Evolutionary conservation across 179 eudicot species (phyloP).

Genomic region (Actinidia polygama): DNA sequence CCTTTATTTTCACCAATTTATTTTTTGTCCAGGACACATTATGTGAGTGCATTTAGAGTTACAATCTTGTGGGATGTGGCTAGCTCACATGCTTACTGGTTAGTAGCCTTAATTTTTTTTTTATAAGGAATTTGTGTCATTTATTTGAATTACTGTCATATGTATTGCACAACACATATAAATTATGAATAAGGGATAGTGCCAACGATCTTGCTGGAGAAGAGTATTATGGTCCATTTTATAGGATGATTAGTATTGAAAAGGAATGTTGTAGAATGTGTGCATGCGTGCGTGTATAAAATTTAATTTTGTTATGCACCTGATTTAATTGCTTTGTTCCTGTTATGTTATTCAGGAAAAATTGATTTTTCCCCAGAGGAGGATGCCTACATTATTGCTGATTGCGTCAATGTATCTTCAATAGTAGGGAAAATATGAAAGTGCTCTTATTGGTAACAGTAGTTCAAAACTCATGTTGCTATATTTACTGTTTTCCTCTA

Average conservation of each 20-base stretch:
- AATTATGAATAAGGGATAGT: neutral
- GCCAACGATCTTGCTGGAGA: neutral
- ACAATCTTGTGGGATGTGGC: neutral
- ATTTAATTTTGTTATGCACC: neutral
- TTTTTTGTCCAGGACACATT: neutral
- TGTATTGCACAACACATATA: too few relatives aligned
- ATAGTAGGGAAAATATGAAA: neutral
- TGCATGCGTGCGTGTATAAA: neutral
- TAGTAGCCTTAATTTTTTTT: too few relatives aligned
- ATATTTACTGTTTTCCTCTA: too few relatives aligned
- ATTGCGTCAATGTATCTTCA: slow-evolving; percentile 82
- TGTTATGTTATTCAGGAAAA: slow-evolving; percentile 58
- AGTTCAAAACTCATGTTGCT: too few relatives aligned
- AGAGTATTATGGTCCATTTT: too few relatives aligned
- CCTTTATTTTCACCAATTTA: neutral
- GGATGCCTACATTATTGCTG: slow-evolving; percentile 91
- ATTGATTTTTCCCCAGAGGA: slow-evolving; percentile 75
- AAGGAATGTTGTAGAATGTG: neutral
- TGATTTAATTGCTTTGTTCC: slow-evolving; percentile 6
- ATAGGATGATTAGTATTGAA: neutral
- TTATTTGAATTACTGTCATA: too few relatives aligned
- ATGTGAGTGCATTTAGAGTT: neutral
- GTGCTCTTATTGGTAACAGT: neutral
- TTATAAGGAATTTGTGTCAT: too few relatives aligned
- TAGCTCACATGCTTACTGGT: too few relatives aligned